Evolutionary conservation across 176 grass and related monocot species (phyloP).

Genomic region (Oropetium thomaeum): DNA sequence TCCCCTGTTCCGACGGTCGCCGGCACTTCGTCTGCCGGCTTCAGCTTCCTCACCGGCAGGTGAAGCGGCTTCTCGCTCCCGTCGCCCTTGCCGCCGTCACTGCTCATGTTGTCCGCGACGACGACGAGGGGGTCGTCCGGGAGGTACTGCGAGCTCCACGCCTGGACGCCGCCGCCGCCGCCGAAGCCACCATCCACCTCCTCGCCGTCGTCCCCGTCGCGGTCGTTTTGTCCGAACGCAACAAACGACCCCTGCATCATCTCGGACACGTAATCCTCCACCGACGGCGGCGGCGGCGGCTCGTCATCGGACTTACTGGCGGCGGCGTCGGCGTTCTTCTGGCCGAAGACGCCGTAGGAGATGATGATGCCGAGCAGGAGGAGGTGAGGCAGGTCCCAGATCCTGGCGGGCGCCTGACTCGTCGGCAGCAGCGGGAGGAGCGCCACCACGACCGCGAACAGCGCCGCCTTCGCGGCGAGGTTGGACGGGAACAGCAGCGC

Average conservation of each 20-base stretch:
- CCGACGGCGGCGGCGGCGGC: no score
- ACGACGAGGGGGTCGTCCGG: conserved; percentile 47
- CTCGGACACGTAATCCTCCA: conserved; percentile 52
- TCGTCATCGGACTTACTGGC: conserved; percentile 22
- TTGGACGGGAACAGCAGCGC: conserved; percentile 47
- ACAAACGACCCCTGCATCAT: conserved; percentile 52
- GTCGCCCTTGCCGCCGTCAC: conserved; percentile 2
- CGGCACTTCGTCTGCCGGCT: conserved; percentile 14
- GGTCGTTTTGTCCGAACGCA: conserved; percentile 14
- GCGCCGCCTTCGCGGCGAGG: conserved; percentile 50
- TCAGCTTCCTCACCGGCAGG: conserved; percentile 61
- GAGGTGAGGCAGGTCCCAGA: conserved; percentile 76
- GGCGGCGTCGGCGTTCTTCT: conserved; percentile 43
- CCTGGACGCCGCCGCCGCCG: conserved; percentile 26
- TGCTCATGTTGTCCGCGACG: conserved; percentile 14
- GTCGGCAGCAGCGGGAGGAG: conserved; percentile 57
- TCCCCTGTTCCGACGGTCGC: background rate
- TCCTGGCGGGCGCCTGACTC: conserved; percentile 40
- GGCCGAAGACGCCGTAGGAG: conserved; percentile 73
- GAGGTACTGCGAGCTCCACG: conserved; percentile 59
- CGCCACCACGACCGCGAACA: conserved; percentile 57
- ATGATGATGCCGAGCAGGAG: conserved; percentile 74
- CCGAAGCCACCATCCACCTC: no score
- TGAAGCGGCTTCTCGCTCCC: conserved; percentile 35
- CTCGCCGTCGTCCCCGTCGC: background rate